These are phyloP conservation scores for Aspergillus felis DNA, from an alignment of 2,329 filamentous ascomycete species.

Conservation along the genomic window DNA sequence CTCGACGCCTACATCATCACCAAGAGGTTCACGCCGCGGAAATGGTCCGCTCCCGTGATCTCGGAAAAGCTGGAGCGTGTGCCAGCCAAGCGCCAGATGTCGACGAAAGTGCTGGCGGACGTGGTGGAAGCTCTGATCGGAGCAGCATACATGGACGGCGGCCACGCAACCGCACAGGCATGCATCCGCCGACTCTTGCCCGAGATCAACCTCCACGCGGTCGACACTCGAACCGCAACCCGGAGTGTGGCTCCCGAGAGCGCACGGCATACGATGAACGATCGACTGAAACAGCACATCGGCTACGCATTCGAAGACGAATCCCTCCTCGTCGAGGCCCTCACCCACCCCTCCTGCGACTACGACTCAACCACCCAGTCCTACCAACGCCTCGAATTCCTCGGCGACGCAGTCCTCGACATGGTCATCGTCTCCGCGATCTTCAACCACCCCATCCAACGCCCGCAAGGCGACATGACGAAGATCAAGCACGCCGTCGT, in stretches of 20 bases:
- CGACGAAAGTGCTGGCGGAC: constrained; percentile 80
- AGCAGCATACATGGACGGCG: constrained; percentile 66
- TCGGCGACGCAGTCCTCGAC: constrained; percentile 84
- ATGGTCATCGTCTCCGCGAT: constrained; percentile 60
- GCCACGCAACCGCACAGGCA: constrained; percentile 56
- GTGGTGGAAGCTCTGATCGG: constrained; percentile 83
- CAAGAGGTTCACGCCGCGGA: constrained; percentile 61
- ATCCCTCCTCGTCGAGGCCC: constrained; percentile 67
- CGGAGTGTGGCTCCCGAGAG: not conserved
- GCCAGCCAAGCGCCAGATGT: constrained; percentile 44
- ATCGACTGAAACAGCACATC: constrained; percentile 35
- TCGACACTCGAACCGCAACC: constrained; percentile 6
- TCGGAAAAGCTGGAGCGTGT: constrained; percentile 29
- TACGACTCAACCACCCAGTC: constrained; percentile 49
- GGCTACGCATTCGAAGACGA: constrained; percentile 69
- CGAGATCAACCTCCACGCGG: constrained; percentile 39
- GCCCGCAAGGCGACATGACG: constrained; percentile 65
- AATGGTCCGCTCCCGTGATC: constrained; percentile 68
- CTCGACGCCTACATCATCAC: constrained; percentile 71
- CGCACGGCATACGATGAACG: constrained; percentile 13
- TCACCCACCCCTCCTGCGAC: constrained; percentile 69
- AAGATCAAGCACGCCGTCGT: constrained; percentile 69
- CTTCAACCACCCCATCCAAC: constrained; percentile 26
- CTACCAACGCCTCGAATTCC: constrained; percentile 77
- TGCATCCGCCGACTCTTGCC: constrained; percentile 67